Evolutionary conservation across 1,284 basidiomycete species (phyloP), one percentile per base, ranked within the genome.

Genomic region (Rhodotorula sp.): DNA sequence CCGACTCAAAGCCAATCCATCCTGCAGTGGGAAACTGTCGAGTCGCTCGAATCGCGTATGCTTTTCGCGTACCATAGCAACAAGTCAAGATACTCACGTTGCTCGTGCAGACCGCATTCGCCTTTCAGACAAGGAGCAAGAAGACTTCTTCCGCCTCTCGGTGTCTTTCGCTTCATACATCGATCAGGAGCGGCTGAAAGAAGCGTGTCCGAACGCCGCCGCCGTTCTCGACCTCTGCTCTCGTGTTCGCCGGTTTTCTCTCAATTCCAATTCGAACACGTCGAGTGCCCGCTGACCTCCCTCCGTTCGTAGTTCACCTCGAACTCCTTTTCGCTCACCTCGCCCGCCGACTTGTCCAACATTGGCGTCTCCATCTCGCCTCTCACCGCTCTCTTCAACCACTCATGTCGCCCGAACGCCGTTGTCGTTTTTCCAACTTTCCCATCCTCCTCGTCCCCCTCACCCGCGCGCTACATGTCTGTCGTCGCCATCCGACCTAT

Each of bases 341-440:
- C 88, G 0, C 87, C 89, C 0, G 84, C 88, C 6, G 68, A 70
- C 48, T 81, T 95, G 15, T 84, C 86, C 1, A 88, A 91, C 0
- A 83, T 97, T 54, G 94, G 94, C 22, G 87, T 89, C 2, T 86
- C 88, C 40, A 84, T 94, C 34, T 89, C 90, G 0, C 92, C 93
- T 0, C 75, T 86, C 0, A 82, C 88, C 16, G 92, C 94, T 0
- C 83, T 97, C 44, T 85, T 90, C 74, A 98, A 97, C 76, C 94
- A 98, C 78, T 91, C 92, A 0, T 98, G 94, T 77, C 84, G 86
- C 30, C 94, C 94, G 0, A 95, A 96, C 75, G 91, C 89, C 0
- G 91, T 89, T 34, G 85, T 94, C 37, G 91, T 97, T 1, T 97
- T 94, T 78, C 93, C 94, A 50, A 74, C 75, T 7, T 81, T 80